phyloP scores from a whole-genome alignment of 768 basidiomycete species.

The Kwoniella sp. region DNA sequence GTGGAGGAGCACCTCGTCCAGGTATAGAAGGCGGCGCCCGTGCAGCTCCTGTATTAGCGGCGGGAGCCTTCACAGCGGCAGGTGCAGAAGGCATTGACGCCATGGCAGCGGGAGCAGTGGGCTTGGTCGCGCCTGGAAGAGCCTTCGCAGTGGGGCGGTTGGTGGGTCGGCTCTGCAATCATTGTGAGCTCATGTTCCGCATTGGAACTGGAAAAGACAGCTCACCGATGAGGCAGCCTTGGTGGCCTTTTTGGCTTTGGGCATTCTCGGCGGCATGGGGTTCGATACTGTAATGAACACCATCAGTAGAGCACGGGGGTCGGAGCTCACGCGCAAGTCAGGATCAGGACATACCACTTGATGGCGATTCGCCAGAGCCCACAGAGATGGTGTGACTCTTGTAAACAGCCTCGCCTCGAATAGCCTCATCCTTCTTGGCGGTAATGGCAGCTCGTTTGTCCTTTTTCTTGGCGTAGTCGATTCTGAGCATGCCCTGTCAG shows the following conservation, averaged over 20 bases:
- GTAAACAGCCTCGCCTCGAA: conserved; percentile 77
- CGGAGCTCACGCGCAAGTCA: not conserved
- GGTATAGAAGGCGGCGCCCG: conserved; percentile 55
- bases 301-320: too few relatives aligned
- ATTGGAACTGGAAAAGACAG: not conserved
- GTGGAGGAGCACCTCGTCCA: conserved; percentile 58
- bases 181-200: conserved; percentile 6
- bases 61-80: conserved; percentile 56
- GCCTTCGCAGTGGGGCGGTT: conserved; percentile 58
- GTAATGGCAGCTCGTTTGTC: conserved; percentile 88
- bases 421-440: conserved; percentile 83
- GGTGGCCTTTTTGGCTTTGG: conserved; percentile 83
- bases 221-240: conserved; percentile 39
- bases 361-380: conserved; percentile 80
- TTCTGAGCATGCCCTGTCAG: conserved; percentile 58
- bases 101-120: conserved; percentile 66
- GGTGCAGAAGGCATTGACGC: conserved; percentile 36
- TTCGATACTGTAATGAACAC: conserved; percentile 63
- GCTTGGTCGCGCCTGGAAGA: conserved; percentile 62
- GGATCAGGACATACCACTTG: conserved; percentile 64
- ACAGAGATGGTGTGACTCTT: conserved; percentile 92
- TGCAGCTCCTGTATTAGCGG: conserved; percentile 50
- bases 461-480: conserved; percentile 95
- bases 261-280: conserved; percentile 82
- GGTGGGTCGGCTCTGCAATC: conserved; percentile 44